Percentiles rank a stretch among this genome's conserved stretches.
Conservation (phyloP, 331 rosid genomes). For the Spiraea crenata region DNA sequence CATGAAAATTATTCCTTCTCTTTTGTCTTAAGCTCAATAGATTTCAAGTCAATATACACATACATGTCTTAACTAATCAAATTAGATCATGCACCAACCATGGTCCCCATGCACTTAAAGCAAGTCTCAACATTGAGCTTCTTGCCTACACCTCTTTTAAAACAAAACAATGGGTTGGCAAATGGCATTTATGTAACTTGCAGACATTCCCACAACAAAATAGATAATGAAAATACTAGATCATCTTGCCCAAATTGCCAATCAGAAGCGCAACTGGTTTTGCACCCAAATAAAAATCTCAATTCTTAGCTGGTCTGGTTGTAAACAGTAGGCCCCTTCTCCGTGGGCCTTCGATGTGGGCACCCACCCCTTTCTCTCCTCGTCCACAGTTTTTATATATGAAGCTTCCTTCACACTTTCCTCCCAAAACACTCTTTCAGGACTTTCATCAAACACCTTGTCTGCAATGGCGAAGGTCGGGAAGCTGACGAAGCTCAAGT, state of each 20-base stretch:
- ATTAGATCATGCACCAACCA: slow-evolving; percentile 12
- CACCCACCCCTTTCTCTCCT: not conserved
- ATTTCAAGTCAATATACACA: not conserved
- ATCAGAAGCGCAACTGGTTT: slow-evolving; percentile 42
- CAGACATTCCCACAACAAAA: not conserved
- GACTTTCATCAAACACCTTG: slow-evolving; percentile 30
- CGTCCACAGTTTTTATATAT: slow-evolving; percentile 35
- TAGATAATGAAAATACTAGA: not conserved
- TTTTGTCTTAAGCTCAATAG: not conserved
- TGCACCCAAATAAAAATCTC: slow-evolving; percentile 36
- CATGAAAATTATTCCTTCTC: not conserved
- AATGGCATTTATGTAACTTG: not conserved
- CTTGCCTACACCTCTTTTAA: not conserved
- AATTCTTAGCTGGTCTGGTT: slow-evolving; percentile 59
- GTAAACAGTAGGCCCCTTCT: slow-evolving; percentile 27
- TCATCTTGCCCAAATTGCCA: slow-evolving; percentile 21
- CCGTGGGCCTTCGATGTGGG: too few species aligned
- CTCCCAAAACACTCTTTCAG: not conserved
- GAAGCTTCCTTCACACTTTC: slow-evolving; percentile 39
- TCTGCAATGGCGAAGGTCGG: slow-evolving; percentile 62
- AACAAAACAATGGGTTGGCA: slow-evolving; percentile 9
- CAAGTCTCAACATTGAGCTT: not conserved
- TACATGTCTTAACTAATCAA: not conserved
- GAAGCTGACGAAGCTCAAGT: slow-evolving; percentile 78
- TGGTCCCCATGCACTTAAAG: not conserved